Base-by-base conservation (phyloP, 2,329 filamentous ascomycete genomes). In the Phaeosphaeriaceae sp. region DNA sequence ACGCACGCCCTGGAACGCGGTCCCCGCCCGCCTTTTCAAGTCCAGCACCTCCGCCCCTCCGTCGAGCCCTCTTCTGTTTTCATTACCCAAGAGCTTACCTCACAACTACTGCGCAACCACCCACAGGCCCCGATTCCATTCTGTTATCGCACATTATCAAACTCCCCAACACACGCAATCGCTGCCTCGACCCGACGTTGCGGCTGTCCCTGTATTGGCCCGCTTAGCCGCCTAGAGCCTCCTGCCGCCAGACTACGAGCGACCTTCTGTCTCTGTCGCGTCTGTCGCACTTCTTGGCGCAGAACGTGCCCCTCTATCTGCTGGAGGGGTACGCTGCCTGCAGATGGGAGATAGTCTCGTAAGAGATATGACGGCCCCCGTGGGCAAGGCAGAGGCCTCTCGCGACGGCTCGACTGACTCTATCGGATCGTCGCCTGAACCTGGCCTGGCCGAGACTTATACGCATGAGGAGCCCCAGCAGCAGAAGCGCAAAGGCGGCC, bases 401-500 rank as follows among this genome's bases (percentile, higher is more conserved):
- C 76, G 76, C 67, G 81, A 80, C 66, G 78, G 76, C 60, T 83
- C 81, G 59, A 80, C 81, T 55, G 81, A 78, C 69, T 83, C 81
- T 54, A 78, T 81, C 70, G 80, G 78, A 65, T 83, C 81, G 54
- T 81, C 81, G 52, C 82, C 82, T 46, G 82, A 83, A 71, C 78
- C 75, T 58, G 81, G 82, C 56, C 72, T 71, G 56, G 67, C 65
- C 21, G 75, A 74, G 59, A 70, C 75, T 59, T 81, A 81, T 71
- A 73, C 78, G 69, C 75, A 79, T 66, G 72, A 80, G 64, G 77
- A 81, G 66, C 79, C 79, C 59, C 78, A 79, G 63, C 81, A 81
- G 74, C 93, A 94, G 76, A 99, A 99, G 85, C 89, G 95, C 75
- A 99, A 99, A 84, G 95, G 95, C 74, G 95, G 95, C 62, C 90